A percentile compares a stretch with the other conserved stretches of the same genome.
phyloP scores from a whole-genome alignment of 208 protist species.

The Trypanosoma rangeli region DNA sequence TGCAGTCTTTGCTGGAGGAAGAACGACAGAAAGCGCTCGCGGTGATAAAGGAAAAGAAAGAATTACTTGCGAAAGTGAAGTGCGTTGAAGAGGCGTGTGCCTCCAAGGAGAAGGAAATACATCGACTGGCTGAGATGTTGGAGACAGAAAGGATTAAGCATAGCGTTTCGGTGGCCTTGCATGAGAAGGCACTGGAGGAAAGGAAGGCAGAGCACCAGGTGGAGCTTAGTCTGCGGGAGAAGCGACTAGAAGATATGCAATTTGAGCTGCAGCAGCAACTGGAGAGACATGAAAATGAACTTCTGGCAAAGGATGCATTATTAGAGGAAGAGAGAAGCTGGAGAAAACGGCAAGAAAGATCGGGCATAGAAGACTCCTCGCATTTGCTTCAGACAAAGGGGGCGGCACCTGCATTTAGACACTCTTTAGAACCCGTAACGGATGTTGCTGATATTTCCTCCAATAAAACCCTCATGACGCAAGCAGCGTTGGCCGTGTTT shows the following conservation, averaged over 20 bases:
- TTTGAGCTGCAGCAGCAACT: conserved; percentile 8
- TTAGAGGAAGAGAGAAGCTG: conserved; percentile 22
- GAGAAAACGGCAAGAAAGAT: conserved; percentile 13
- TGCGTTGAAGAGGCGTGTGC: conserved; percentile 16
- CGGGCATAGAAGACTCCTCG: conserved; percentile 11
- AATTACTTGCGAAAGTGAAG: conserved; percentile 17
- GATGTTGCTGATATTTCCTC: neutral
- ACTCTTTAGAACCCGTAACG: conserved; percentile 9
- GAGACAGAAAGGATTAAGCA: conserved; percentile 13
- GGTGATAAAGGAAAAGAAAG: conserved; percentile 11
- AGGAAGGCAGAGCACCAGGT: conserved; percentile 16
- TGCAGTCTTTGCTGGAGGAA: conserved; percentile 15
- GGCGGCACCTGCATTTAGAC: neutral
- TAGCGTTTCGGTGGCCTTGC: conserved; percentile 9
- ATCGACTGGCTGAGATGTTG: conserved; percentile 18
- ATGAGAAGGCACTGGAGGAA: conserved; percentile 13
- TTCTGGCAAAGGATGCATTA: conserved; percentile 13
- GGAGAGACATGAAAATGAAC: neutral
- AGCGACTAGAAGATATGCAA: conserved; percentile 19
- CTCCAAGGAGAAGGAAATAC: conserved; percentile 5
- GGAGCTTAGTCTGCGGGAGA: conserved; percentile 21
- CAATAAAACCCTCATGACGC: neutral
- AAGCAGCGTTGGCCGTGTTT: neutral
- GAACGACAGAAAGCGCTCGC: conserved; percentile 8
- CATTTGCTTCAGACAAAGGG: neutral